A percentile compares a stretch with the other conserved stretches of the same genome.
Evolutionary conservation across 805 yeast species (phyloP).

Genomic region (Zygoascus bituminiphila): DNA sequence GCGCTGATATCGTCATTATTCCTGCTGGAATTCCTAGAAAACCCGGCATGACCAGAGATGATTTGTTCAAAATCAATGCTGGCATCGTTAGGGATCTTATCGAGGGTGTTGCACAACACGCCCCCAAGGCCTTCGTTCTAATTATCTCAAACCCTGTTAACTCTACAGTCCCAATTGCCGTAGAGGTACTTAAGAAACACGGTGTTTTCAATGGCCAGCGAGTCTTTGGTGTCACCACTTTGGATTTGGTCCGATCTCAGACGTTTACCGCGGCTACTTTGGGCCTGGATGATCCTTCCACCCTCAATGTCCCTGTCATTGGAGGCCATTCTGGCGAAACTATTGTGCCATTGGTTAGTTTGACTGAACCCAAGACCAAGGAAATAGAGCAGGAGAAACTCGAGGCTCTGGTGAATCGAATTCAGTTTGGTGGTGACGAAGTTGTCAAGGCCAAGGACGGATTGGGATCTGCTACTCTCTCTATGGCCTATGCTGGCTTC

Average conservation of each 20-base stretch:
- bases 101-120: constrained; percentile 59
- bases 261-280: constrained; percentile 58
- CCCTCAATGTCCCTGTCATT: constrained; percentile 57
- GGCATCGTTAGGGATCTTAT: constrained; percentile 69
- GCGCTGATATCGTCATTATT: constrained; percentile 78
- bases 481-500: constrained; percentile 94
- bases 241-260: constrained; percentile 83
- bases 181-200: constrained; percentile 62
- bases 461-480: constrained; percentile 87
- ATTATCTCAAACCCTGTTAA: constrained; percentile 91
- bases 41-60: constrained; percentile 93
- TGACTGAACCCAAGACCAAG: constrained; percentile 23
- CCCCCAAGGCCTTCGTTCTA: constrained; percentile 69
- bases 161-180: constrained; percentile 85
- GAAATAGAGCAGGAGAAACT: constrained; percentile 26
- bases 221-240: constrained; percentile 81
- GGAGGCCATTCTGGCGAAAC: constrained; percentile 97
- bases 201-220: constrained; percentile 63
- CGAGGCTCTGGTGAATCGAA: constrained; percentile 70
- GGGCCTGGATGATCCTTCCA: constrained; percentile 37
- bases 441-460: constrained; percentile 94
- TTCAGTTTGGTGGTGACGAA: constrained; percentile 95
- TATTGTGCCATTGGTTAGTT: constrained; percentile 74
- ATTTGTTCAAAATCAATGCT: constrained; percentile 75
- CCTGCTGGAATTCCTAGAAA: constrained; percentile 93